Evolutionary conservation across 139 green algal species (phyloP).

Genomic region (Chlorella sorokiniana): DNA sequence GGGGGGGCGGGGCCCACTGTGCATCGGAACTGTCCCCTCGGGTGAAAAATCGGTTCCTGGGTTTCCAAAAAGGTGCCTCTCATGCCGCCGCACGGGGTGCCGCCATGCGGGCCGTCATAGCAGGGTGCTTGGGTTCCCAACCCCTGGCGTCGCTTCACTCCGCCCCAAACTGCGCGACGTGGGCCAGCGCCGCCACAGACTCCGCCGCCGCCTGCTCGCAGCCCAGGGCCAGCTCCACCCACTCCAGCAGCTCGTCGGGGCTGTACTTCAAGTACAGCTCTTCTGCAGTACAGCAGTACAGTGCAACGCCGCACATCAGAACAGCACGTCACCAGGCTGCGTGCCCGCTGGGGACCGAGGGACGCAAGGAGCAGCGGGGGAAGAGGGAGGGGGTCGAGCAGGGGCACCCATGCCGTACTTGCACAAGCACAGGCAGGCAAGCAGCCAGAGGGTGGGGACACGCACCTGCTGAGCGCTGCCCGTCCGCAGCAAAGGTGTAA

Average conservation of each 20-base stretch:
- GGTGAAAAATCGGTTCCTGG: too few species aligned
- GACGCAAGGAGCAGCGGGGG: background rate
- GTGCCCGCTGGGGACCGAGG: background rate
- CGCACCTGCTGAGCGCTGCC: constrained; percentile 8
- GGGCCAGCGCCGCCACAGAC: background rate
- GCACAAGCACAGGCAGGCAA: background rate
- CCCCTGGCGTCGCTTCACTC: background rate
- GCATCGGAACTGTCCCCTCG: too few species aligned
- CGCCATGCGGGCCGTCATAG: too few species aligned
- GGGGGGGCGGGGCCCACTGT: too few species aligned
- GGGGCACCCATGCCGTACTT: background rate
- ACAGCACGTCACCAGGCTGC: too few species aligned
- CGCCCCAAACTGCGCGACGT: constrained; percentile 4
- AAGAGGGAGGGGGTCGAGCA: background rate
- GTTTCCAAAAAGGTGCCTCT: too few species aligned
- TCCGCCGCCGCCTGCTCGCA: background rate
- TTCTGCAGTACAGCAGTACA: too few species aligned
- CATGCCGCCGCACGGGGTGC: too few species aligned
- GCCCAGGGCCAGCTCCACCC: constrained; percentile 17
- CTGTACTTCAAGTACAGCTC: constrained; percentile 1
- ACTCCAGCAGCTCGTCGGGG: constrained; percentile 7
- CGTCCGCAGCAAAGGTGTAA: constrained; percentile 9
- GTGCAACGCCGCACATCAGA: too few species aligned
- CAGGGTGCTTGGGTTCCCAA: too few species aligned
- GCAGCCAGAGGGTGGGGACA: background rate